Base-by-base conservation (phyloP, 805 yeast species). In the Saccharomycopsis fibuligera region DNA sequence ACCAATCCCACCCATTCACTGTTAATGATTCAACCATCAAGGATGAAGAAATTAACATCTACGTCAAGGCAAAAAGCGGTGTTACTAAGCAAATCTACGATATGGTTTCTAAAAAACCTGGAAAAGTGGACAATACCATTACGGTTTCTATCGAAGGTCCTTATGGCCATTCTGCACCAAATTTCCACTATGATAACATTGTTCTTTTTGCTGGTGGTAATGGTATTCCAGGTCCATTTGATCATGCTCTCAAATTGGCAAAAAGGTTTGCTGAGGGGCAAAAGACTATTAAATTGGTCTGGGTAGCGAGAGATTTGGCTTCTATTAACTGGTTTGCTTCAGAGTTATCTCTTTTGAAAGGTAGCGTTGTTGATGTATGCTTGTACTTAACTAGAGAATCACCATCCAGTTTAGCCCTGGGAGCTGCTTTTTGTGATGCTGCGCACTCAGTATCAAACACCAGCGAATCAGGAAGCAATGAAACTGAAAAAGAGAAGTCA, bases 1-100 rank as follows among this genome's bases (percentile, higher is more conserved):
- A 81, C 80, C 87, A 83, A 60, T 76, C 83, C 3, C 89, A 84
- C 61, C 91, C 91, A 3, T 83, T 86, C 64, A 81, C 90, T 1
- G 62, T 76, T 5, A 66, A 76, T 37, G 70, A 70, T 44, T 65
- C 74, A 3, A 62, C 61, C 5, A 61, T 64, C 2, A 62, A 66
- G 39, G 65, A 66, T 35, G 64, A 67, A 51, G 62, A 64, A 41
- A 58, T 77, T 9, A 63, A 67, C 1, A 63, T 76, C 42, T 71
- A 67, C 55, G 68, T 76, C 56, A 77, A 74, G 58, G 73, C 72
- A 16, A 78, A 78, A 60, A 70, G 69, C n/a, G 88, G 87, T 49
- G 62, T 78, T 45, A 79, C 87, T n/a, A 69, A 62, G 47, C 66
- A 66, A 31, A 56, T 77, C 24, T 63, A 67, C 35, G 58, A 60